Evolutionary conservation across 2,329 filamentous ascomycete species (phyloP).

Genomic region (Nigrospora sphaerica): DNA sequence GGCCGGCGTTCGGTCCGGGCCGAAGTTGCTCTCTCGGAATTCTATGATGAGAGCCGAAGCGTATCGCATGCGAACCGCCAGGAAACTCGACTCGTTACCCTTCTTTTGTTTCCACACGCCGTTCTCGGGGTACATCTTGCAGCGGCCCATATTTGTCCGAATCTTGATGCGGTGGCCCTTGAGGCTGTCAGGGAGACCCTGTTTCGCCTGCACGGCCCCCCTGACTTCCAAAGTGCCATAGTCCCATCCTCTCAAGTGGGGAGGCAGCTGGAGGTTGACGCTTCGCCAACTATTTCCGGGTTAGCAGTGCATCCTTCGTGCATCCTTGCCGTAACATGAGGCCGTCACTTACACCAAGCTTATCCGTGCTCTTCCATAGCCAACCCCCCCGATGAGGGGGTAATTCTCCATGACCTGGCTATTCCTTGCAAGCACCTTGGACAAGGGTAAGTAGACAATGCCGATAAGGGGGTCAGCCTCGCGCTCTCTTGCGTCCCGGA

Average conservation of each 20-base stretch:
- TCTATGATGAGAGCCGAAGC: constrained; percentile 46
- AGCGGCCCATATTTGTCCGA: constrained; percentile 47
- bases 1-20: constrained; percentile 48
- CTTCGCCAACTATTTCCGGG: constrained; percentile 46
- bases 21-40: constrained; percentile 48
- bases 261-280: constrained; percentile 54
- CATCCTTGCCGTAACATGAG: too few relatives aligned
- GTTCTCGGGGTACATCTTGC: constrained; percentile 48
- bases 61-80: constrained; percentile 58
- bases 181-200: constrained; percentile 39
- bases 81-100: constrained; percentile 29
- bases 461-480: constrained; percentile 66
- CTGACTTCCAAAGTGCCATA: constrained; percentile 63
- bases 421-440: constrained; percentile 52
- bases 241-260: constrained; percentile 59
- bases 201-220: constrained; percentile 37
- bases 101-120: constrained; percentile 45
- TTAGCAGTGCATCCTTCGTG: too few relatives aligned
- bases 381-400: constrained; percentile 65
- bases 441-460: constrained; percentile 60
- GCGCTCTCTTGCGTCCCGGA: constrained; percentile 60
- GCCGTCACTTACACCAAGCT: constrained; percentile 46
- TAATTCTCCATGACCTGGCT: constrained; percentile 61
- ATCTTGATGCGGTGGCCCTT: constrained; percentile 49
- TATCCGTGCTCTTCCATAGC: constrained; percentile 60